Percentiles rank a stretch among this genome's conserved stretches.
These are phyloP conservation scores for Pythium oligandrum DNA, from an alignment of 352 stramenopile genomes.

Conservation along the genomic window DNA sequence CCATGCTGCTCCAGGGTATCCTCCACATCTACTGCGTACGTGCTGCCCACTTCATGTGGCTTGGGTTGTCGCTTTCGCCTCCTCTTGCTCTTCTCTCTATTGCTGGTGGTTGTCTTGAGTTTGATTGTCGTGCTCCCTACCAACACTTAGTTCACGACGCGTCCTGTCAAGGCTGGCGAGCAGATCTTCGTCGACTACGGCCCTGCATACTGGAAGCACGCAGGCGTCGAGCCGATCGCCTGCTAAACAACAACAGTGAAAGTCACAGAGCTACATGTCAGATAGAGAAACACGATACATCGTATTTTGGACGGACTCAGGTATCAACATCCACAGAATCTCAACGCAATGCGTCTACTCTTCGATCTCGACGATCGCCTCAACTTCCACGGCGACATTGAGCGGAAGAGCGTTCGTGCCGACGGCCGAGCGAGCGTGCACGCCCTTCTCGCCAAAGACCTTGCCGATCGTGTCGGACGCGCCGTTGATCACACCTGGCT, in stretches of 20 bases:
- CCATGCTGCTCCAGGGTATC: constrained; percentile 59
- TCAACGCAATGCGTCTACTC: constrained; percentile 27
- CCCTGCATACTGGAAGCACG: constrained; percentile 62
- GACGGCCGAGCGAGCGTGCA: constrained; percentile 92
- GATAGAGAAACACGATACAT: too few relatives aligned
- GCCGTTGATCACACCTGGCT: constrained; percentile 95
- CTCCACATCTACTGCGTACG: constrained; percentile 76
- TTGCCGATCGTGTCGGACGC: constrained; percentile 91
- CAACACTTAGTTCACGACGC: constrained; percentile 41
- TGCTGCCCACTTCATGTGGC: neutral
- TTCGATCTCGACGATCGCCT: constrained; percentile 95
- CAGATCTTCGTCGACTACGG: constrained; percentile 81
- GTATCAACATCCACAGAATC: too few relatives aligned
- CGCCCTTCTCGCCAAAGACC: constrained; percentile 88
- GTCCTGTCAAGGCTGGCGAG: constrained; percentile 32
- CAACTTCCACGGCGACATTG: constrained; percentile 96
- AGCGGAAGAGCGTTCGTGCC: constrained; percentile 96
- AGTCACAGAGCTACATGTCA: too few relatives aligned
- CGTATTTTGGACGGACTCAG: too few relatives aligned
- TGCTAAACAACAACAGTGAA: constrained; percentile 6
- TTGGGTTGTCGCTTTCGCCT: too few relatives aligned
- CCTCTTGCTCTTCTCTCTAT: too few relatives aligned
- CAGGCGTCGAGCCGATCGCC: constrained; percentile 37
- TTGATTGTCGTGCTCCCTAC: too few relatives aligned
- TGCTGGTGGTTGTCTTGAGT: too few relatives aligned